Base-by-base conservation (phyloP, 2,329 filamentous ascomycete genomes). In the Ophiostoma australiae region DNA sequence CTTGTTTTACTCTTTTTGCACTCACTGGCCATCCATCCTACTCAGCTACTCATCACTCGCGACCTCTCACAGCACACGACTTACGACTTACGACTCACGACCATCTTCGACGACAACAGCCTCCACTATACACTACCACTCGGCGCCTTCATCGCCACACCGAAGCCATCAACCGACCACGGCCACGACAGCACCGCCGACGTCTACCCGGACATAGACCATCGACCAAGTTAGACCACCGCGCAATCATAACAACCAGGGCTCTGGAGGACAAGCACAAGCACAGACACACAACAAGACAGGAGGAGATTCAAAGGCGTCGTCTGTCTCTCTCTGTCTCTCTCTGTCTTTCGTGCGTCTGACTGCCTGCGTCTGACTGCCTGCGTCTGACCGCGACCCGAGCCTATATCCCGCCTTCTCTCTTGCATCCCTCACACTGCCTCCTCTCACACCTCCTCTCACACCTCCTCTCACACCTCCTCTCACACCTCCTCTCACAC, bases 281-380 rank as follows among this genome's bases (percentile, higher is more conserved):
- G n/a, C 52, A 58, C 52, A 58, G 58, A 63, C 58, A 33, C 27
- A 63, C 58, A 17, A 63, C 27, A 63, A 63, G 58, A 63, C 58
- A 63, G 8, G 58, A 33, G 58, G 27, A 63, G 3, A 63, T 33
- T 63, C 23, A 63, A 55, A 63, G 58, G 58, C 58, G 58, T 63
- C 58, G 55, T 33, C 27, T 61, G 58, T 58, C 52, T 58, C 27
- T 61, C 11, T 61, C 11, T 33, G 23, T 55, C 23, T 61, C 23
- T 61, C 23, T 61, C 10, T 15, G 3, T 61, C 23, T 33, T 3
- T 61, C 5, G 3, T 61, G 23, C 13, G 55, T 33, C 55, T 31
- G 23, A 33, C 52, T 58, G 20, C 52, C n/a, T n/a, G n/a, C 15
- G 58, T 33, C 58, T 31, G 23, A 35, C 52, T 58, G n/a, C 52